Conservation (phyloP, 768 basidiomycete species). For the Amanita rimosa region DNA sequence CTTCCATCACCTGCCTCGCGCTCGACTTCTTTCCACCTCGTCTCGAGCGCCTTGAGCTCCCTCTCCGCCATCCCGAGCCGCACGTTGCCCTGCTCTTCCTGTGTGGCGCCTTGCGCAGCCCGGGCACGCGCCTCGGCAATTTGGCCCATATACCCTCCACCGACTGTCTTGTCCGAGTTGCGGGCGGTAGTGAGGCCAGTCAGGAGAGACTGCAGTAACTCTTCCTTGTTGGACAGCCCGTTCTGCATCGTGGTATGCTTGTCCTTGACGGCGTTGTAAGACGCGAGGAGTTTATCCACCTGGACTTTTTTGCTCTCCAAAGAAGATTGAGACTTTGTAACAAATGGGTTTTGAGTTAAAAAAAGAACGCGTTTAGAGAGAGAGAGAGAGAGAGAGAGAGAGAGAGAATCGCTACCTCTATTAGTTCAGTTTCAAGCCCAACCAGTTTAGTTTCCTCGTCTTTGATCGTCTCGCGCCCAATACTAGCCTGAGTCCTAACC, state of each 20-base stretch:
- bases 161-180: slow-evolving; percentile 28
- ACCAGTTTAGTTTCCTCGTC: slow-evolving; percentile 64
- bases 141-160: slow-evolving; percentile 95
- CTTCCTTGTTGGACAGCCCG: slow-evolving; percentile 66
- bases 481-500: slow-evolving; percentile 74
- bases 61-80: slow-evolving; percentile 69
- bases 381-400: not conserved
- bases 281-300: slow-evolving; percentile 39
- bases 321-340: slow-evolving; percentile 40
- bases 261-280: slow-evolving; percentile 56
- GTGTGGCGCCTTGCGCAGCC: slow-evolving; percentile 65
- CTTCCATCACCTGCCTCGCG: slow-evolving; percentile 72
- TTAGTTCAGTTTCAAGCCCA: slow-evolving; percentile 40
- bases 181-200: slow-evolving; percentile 78
- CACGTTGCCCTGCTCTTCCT: slow-evolving; percentile 73
- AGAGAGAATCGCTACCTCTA: slow-evolving; percentile 32
- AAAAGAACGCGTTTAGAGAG: not conserved
- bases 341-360: not conserved
- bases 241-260: slow-evolving; percentile 50
- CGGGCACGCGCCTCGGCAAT: slow-evolving; percentile 75
- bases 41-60: slow-evolving; percentile 70
- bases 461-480: slow-evolving; percentile 60
- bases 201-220: slow-evolving; percentile 88
- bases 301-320: slow-evolving; percentile 49
- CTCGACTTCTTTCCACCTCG: slow-evolving; percentile 72